Evolutionary conservation across 148 eudicot species (phyloP).

Genomic region (Cornus kousa): DNA sequence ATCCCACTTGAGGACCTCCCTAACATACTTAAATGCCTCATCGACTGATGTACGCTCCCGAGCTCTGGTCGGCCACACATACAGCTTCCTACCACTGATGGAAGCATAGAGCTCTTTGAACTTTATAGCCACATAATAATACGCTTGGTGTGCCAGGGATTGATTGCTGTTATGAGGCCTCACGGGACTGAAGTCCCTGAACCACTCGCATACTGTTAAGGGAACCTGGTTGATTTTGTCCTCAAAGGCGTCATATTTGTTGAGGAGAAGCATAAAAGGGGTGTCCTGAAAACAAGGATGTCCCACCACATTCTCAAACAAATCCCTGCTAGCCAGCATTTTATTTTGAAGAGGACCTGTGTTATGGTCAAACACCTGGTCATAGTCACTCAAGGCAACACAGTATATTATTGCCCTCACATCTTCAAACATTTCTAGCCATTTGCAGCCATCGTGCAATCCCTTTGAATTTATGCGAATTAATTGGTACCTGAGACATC

Average conservation of each 20-base stretch:
- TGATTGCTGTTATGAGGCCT: slow-evolving; percentile 20
- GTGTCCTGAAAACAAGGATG: slow-evolving; percentile 28
- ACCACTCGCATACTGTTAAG: slow-evolving; percentile 30
- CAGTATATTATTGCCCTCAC: slow-evolving; percentile 25
- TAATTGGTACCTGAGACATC: slow-evolving; percentile 25
- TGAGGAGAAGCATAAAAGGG: slow-evolving; percentile 28
- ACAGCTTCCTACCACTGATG: slow-evolving; percentile 26
- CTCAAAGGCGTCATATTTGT: slow-evolving; percentile 32
- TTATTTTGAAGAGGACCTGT: slow-evolving; percentile 21
- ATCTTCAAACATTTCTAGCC: slow-evolving; percentile 42
- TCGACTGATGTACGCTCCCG: slow-evolving; percentile 27
- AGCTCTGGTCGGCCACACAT: slow-evolving; percentile 25
- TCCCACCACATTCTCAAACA: slow-evolving; percentile 20
- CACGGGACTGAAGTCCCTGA: slow-evolving; percentile 27
- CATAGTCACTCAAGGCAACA: slow-evolving; percentile 33
- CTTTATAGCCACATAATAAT: slow-evolving; percentile 27
- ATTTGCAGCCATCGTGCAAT: slow-evolving; percentile 21
- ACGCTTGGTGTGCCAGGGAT: slow-evolving; percentile 27
- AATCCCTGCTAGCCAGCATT: slow-evolving; percentile 28
- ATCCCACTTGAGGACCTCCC: slow-evolving; percentile 36
- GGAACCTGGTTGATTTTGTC: slow-evolving; percentile 22
- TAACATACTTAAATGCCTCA: slow-evolving; percentile 20
- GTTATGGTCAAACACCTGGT: slow-evolving; percentile 19
- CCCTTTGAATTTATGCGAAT: slow-evolving; percentile 28
- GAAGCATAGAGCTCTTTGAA: slow-evolving; percentile 31